Evolutionary conservation across 129 eudicot species (phyloP), one percentile per base, ranked within the genome.

Genomic region (Kitagawia praeruptora): DNA sequence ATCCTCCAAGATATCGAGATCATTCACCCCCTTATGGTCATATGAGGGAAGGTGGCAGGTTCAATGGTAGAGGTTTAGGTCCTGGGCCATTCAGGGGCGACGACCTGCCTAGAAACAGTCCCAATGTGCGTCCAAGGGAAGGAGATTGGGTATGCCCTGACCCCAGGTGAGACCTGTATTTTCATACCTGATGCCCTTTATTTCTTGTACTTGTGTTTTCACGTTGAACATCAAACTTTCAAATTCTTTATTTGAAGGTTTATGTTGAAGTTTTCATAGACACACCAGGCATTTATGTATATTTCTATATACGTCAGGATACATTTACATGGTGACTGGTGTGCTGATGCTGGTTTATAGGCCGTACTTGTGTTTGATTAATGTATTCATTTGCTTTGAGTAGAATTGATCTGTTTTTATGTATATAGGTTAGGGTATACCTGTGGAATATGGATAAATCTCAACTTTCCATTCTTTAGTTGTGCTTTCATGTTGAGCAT

Each of bases 81-180:
- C 86, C 85, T 58, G 92, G 92, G 46, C 82, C 89, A 47, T 76
- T 87, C 54, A 88, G 97, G 75, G 85, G 78, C 18, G 93, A 87
- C 28, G 88, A 79, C 46, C 44, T 83, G 75, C 89, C 91, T 73
- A 87, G 87, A 83, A 91, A 87, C 82, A 91, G 88, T 77, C 93
- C 98, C 74, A 93, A 93, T 84, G 97, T 93, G 23, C 93, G 90
- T n/a, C 98, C 98, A 18, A 82, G 98, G 79, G 98, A 93, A 73
- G 98, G 98, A 66, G 98, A 93, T 84, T 93, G 98, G 98, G 82
- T 87, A 80, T 93, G 98, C 86, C 42, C 97, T 27, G 98, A 93
- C 81, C 98, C 98, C 34, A 21, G 84, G 98, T 91, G 82, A 87
- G 95, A 87, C 53, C 44, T 10, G 37, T 61, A 70, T 56, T 40